A percentile compares a stretch with the other conserved stretches of the same genome.
Conservation (phyloP, 306 rosid species). For the Pyrus pyrifolia region DNA sequence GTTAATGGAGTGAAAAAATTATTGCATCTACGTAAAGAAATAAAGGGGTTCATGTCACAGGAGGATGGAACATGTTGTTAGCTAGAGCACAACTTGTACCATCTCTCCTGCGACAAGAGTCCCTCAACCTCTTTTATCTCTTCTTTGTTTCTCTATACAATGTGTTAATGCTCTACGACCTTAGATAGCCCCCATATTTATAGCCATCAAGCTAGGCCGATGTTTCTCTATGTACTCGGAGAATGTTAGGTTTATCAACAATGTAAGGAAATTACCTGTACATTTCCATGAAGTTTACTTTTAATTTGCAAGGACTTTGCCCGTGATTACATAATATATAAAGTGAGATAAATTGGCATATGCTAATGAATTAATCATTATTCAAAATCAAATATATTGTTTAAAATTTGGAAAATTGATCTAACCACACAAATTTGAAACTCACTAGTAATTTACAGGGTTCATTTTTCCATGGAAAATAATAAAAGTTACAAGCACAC, state of each 20-base stretch:
- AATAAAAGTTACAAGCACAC: not conserved
- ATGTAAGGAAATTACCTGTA: conserved; percentile 1
- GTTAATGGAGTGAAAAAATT: not conserved
- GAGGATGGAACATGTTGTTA: not conserved
- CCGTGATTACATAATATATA: not conserved
- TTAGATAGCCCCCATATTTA: not conserved
- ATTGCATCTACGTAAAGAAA: not conserved
- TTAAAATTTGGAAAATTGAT: not conserved
- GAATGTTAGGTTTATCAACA: not conserved
- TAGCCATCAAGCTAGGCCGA: not conserved
- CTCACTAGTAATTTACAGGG: not conserved
- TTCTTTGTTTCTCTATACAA: not conserved
- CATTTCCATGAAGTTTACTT: conserved; percentile 8
- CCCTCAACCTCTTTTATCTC: not conserved
- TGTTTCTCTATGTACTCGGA: not conserved
- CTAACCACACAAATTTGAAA: not conserved
- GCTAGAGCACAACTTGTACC: not conserved
- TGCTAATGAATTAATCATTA: not conserved
- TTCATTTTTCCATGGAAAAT: not conserved
- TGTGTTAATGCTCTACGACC: not conserved
- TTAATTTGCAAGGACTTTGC: not conserved
- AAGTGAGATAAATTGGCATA: not conserved
- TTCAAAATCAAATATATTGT: not conserved
- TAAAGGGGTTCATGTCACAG: not conserved
- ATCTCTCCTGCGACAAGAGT: conserved; percentile 9